Evolutionary conservation across 2,329 filamentous ascomycete species (phyloP).

Genomic region (Verticillium isaacii): DNA sequence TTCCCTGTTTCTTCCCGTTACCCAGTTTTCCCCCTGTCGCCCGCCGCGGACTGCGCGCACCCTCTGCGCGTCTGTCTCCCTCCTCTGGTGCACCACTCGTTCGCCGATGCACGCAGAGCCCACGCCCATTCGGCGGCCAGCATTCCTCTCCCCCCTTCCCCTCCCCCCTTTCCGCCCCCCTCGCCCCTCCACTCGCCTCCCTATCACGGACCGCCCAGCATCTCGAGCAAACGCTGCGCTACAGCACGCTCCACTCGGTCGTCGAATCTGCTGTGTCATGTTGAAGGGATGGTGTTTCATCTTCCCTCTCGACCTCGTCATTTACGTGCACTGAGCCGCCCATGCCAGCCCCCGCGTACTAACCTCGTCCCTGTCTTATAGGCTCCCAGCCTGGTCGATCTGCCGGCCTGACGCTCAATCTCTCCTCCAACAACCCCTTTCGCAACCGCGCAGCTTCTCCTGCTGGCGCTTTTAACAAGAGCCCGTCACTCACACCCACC

Average conservation of each 20-base stretch:
- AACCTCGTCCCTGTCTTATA: slow-evolving; percentile 18
- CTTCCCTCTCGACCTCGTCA: slow-evolving; percentile 36
- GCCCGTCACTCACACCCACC: slow-evolving; percentile 34
- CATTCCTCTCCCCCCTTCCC: slow-evolving; percentile 3
- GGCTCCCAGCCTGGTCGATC: slow-evolving; percentile 37
- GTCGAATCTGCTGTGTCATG: slow-evolving; percentile 37
- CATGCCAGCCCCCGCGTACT: slow-evolving; percentile 12
- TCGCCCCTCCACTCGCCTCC: slow-evolving; percentile 9
- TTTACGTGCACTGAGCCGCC: slow-evolving; percentile 33
- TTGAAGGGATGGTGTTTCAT: slow-evolving; percentile 42
- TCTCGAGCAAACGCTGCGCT: slow-evolving; percentile 12
- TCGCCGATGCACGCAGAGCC: not conserved
- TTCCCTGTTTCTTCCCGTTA: not conserved
- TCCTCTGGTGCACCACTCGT: not conserved
- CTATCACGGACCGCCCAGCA: slow-evolving; percentile 11
- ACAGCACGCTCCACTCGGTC: slow-evolving; percentile 29
- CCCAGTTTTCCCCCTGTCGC: slow-evolving; percentile 2
- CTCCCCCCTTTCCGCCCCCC: slow-evolving; percentile 2
- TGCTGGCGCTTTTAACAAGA: slow-evolving; percentile 22
- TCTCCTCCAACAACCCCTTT: slow-evolving; percentile 79
- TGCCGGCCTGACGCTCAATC: slow-evolving; percentile 56
- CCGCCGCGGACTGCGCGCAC: slow-evolving; percentile 5
- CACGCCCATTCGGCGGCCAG: not conserved
- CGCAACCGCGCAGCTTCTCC: slow-evolving; percentile 68
- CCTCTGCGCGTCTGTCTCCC: not conserved